A percentile compares a stretch with the other conserved stretches of the same genome.
phyloP scores from a whole-genome alignment of 305 asterid species.

The Solanum hybrid region DNA sequence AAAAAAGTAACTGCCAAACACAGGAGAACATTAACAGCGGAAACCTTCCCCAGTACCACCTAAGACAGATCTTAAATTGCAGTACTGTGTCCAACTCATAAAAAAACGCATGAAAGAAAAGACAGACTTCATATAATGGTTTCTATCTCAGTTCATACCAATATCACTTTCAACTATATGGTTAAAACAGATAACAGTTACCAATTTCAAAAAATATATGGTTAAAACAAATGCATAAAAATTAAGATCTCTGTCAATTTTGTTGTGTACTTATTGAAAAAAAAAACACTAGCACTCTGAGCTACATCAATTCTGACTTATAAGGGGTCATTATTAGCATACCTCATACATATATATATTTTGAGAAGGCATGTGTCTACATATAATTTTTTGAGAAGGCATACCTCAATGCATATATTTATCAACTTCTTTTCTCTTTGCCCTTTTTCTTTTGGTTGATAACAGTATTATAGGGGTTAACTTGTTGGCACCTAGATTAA shows the following conservation, averaged over 20 bases:
- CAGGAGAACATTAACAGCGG: background rate
- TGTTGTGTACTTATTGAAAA: background rate
- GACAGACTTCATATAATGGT: background rate
- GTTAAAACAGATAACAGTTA: background rate
- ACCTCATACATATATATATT: background rate
- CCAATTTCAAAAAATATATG: background rate
- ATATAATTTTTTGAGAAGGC: background rate
- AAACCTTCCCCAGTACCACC: background rate
- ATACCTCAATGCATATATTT: background rate
- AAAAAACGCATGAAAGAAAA: background rate
- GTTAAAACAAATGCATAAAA: background rate
- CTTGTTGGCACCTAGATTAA: background rate
- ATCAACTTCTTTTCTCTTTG: background rate
- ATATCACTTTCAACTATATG: background rate
- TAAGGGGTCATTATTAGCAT: background rate
- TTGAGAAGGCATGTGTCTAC: background rate
- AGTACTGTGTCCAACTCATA: background rate
- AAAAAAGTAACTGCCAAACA: background rate
- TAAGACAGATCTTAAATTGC: background rate
- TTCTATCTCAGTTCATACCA: background rate
- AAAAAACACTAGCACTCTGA: slow-evolving; percentile 3
- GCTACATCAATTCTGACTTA: background rate
- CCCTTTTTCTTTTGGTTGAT: background rate
- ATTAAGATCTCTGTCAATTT: background rate
- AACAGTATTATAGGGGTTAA: background rate